Percentiles rank a stretch among this genome's conserved stretches.
These are phyloP conservation scores for Aureobasidium lini DNA, from an alignment of 2,329 filamentous ascomycete species.

Conservation along the genomic window DNA sequence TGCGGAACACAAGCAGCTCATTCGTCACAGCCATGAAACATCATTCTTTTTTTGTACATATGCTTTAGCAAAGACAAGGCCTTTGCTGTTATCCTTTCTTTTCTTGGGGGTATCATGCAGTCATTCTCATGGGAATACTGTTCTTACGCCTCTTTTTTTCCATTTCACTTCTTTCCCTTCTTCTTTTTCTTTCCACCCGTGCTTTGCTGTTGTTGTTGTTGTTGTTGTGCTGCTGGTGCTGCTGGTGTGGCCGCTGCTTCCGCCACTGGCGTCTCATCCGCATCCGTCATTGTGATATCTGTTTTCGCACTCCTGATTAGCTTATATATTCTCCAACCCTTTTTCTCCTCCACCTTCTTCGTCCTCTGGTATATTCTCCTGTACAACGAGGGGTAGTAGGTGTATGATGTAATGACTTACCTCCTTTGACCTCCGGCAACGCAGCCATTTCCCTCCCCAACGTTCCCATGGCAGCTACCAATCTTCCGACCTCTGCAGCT, in stretches of 20 bases:
- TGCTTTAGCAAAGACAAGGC: too few relatives aligned
- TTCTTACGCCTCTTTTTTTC: too few relatives aligned
- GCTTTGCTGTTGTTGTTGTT: background rate
- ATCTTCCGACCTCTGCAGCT: slow-evolving; percentile 76
- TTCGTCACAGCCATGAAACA: too few relatives aligned
- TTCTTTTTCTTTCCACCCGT: slow-evolving; percentile 13
- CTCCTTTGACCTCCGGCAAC: slow-evolving; percentile 33
- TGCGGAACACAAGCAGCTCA: too few relatives aligned
- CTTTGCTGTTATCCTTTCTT: too few relatives aligned
- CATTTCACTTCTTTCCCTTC: slow-evolving; percentile 5
- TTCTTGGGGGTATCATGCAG: too few relatives aligned
- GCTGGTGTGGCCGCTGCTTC: background rate
- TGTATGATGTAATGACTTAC: slow-evolving; percentile 20
- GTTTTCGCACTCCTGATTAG: slow-evolving; percentile 8
- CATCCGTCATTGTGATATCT: slow-evolving; percentile 29
- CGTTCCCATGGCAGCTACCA: slow-evolving; percentile 69
- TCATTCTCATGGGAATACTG: too few relatives aligned
- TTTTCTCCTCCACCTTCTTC: background rate
- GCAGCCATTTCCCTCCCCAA: slow-evolving; percentile 59
- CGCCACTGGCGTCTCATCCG: background rate
- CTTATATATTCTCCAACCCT: background rate
- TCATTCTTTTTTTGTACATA: too few relatives aligned
- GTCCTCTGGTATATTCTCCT: too few relatives aligned
- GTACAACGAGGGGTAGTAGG: too few relatives aligned
- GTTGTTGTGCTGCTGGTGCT: too few relatives aligned